Conservation (phyloP, 2,329 filamentous ascomycete genomes). For the Xylariales sp. region DNA sequence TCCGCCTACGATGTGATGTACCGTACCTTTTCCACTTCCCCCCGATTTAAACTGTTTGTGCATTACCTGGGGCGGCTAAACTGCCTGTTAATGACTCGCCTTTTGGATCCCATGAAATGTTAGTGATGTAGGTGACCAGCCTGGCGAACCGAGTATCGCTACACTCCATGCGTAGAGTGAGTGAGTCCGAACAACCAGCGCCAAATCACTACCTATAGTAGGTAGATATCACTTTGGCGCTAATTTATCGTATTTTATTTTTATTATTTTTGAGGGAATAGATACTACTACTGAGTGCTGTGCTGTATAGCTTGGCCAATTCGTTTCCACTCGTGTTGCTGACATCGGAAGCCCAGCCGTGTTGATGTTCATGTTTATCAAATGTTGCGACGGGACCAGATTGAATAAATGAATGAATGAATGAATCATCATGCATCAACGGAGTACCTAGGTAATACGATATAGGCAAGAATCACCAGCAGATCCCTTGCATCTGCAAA, state of each 20-base stretch:
- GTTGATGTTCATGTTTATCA: conserved; percentile 3
- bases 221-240: no score
- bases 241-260: no score
- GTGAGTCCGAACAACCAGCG: not conserved
- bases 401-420: not conserved
- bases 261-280: not conserved
- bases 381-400: conserved; percentile 7
- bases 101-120: not conserved
- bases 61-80: not conserved
- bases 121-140: not conserved
- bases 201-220: conserved; percentile 5
- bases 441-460: not conserved
- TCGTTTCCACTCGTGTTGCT: conserved; percentile 27
- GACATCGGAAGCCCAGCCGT: conserved; percentile 20
- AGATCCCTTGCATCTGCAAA: conserved; percentile 14
- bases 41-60: not conserved
- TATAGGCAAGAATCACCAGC: conserved; percentile 4
- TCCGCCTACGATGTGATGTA: not conserved
- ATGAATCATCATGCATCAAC: conserved; percentile 11
- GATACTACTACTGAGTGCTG: not conserved
- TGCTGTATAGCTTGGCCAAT: not conserved
- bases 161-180: not conserved
- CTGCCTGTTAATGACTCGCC: conserved; percentile 7
- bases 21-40: conserved; percentile 3
- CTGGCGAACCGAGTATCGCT: not conserved